A percentile compares a stretch with the other conserved stretches of the same genome.
These are phyloP conservation scores for Exophiala dermatitidis DNA, from an alignment of 2,329 filamentous ascomycete species.

Conservation along the genomic window DNA sequence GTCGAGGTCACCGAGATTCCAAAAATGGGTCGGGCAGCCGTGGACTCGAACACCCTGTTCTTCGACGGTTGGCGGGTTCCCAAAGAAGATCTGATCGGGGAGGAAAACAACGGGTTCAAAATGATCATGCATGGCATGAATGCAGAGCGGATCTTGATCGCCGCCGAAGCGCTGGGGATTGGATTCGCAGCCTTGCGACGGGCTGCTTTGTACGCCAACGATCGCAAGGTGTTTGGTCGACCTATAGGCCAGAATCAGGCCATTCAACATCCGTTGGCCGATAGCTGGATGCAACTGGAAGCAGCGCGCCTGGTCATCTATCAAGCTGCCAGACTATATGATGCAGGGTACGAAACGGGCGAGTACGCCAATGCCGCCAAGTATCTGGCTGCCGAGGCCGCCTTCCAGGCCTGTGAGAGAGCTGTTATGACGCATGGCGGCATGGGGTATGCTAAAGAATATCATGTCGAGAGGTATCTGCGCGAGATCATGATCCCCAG, in stretches of 20 bases:
- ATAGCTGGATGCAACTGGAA: constrained; percentile 55
- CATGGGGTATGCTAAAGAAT: constrained; percentile 58
- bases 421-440: constrained; percentile 54
- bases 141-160: constrained; percentile 35
- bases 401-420: constrained; percentile 53
- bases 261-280: constrained; percentile 52
- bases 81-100: constrained; percentile 35
- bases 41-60: constrained; percentile 41
- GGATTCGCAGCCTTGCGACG: constrained; percentile 40
- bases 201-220: constrained; percentile 42
- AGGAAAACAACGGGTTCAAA: constrained; percentile 41
- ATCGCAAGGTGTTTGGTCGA: constrained; percentile 48
- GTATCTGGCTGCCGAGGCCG: constrained; percentile 54
- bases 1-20: constrained; percentile 40
- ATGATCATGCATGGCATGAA: constrained; percentile 39
- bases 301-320: constrained; percentile 56
- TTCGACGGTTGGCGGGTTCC: constrained; percentile 42
- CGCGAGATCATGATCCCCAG: constrained; percentile 53
- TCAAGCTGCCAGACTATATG: constrained; percentile 53
- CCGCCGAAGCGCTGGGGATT: constrained; percentile 38
- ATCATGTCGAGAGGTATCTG: constrained; percentile 55
- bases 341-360: constrained; percentile 46
- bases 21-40: constrained; percentile 42
- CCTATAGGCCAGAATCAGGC: constrained; percentile 56
- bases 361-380: constrained; percentile 53